These are phyloP conservation scores for Telfairia occidentalis DNA, from an alignment of 331 rosid species.

Conservation along the genomic window DNA sequence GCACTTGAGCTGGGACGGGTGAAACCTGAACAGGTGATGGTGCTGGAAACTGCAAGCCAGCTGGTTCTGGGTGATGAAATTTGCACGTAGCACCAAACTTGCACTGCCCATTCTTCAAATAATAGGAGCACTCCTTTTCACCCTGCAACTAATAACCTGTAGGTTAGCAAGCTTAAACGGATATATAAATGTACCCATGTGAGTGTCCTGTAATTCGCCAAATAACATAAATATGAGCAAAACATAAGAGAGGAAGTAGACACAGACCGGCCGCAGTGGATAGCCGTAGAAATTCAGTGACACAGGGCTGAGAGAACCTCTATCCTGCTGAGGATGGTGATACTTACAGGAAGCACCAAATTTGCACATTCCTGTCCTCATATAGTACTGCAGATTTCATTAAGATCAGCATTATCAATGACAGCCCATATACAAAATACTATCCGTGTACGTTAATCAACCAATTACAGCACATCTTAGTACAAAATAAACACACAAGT, in stretches of 20 bases:
- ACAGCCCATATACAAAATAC: neutral
- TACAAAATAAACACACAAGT: neutral
- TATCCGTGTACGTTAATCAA: neutral
- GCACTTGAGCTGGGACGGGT: conserved; percentile 25
- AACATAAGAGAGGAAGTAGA: conserved; percentile 15
- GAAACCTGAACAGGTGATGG: conserved; percentile 44
- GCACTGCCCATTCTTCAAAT: conserved; percentile 87
- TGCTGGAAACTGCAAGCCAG: conserved; percentile 46
- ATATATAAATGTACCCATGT: neutral
- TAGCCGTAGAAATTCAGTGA: conserved; percentile 68
- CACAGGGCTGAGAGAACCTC: conserved; percentile 38
- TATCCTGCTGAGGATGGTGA: conserved; percentile 86
- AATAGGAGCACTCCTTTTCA: conserved; percentile 92
- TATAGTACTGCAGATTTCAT: conserved; percentile 52
- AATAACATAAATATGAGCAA: neutral
- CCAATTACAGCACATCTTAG: neutral
- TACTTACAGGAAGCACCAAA: conserved; percentile 88
- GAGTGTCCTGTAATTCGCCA: neutral
- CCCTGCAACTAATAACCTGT: conserved; percentile 37
- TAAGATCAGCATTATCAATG: neutral
- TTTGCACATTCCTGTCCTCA: conserved; percentile 87
- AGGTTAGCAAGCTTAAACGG: neutral
- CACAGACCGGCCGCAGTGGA: conserved; percentile 76
- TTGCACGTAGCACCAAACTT: conserved; percentile 92
- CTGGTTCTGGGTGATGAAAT: conserved; percentile 88